phyloP scores from a whole-genome alignment of 495 filamentous ascomycete species.

The Xylaria palmicola region DNA sequence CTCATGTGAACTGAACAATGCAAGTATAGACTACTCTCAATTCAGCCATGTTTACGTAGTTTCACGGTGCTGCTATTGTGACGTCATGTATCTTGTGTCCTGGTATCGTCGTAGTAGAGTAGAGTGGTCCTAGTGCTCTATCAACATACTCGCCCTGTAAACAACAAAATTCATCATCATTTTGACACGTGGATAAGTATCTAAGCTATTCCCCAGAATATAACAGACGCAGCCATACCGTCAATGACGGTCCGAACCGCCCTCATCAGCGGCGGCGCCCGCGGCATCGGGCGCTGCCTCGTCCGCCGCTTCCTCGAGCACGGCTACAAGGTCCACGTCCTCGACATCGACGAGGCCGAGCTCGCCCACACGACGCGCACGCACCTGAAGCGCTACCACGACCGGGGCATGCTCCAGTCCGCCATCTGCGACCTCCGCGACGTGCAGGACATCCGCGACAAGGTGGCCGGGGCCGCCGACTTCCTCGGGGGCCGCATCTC shows the following conservation, averaged over 20 bases:
- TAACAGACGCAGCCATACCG: background rate
- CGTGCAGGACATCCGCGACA: slow-evolving; percentile 23
- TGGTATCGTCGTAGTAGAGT: background rate
- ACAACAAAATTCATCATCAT: no score
- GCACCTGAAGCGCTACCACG: background rate
- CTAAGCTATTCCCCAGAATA: background rate
- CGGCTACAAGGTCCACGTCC: slow-evolving; percentile 31
- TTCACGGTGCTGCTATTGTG: background rate
- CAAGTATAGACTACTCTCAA: no score
- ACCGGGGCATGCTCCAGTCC: slow-evolving; percentile 9
- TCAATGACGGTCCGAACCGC: background rate
- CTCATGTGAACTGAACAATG: no score
- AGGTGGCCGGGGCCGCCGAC: slow-evolving; percentile 21
- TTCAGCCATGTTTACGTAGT: no score
- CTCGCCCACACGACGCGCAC: slow-evolving; percentile 24
- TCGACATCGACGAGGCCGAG: slow-evolving; percentile 34
- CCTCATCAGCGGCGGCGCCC: slow-evolving; percentile 30
- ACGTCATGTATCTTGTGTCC: background rate
- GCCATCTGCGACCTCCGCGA: slow-evolving; percentile 31
- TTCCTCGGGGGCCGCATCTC: slow-evolving; percentile 32
- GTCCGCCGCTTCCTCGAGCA: slow-evolving; percentile 23
- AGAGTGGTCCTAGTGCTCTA: background rate
- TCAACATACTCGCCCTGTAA: background rate
- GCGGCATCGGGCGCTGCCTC: slow-evolving; percentile 33
- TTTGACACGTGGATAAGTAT: no score